Evolutionary conservation across 441 rosid genomes (phyloP).

Genomic region (Adansonia gregorii): DNA sequence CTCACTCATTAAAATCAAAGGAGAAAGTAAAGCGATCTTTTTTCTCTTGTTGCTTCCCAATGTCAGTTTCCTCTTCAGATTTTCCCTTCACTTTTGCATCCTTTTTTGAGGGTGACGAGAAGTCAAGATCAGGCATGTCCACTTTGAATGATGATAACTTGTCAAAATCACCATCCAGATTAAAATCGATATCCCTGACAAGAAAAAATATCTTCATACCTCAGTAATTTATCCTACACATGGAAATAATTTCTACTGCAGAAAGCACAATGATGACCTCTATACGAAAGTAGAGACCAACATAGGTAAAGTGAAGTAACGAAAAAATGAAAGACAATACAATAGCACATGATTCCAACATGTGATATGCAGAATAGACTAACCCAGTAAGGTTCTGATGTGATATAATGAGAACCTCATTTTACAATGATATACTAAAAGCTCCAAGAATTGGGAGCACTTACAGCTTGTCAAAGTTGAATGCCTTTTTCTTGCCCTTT

Average conservation of each 20-base stretch:
- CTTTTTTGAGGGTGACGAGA: conserved; percentile 60
- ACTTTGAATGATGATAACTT: conserved; percentile 77
- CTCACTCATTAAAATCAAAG: conserved; percentile 78
- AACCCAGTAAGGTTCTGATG: not conserved
- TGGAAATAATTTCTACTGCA: conserved; percentile 23
- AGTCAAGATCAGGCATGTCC: conserved; percentile 87
- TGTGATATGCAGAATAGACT: conserved; percentile 1
- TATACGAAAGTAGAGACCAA: not conserved
- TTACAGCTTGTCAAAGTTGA: conserved; percentile 72
- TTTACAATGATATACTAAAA: conserved; percentile 8
- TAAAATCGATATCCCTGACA: conserved; percentile 85
- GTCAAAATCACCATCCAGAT: conserved; percentile 72
- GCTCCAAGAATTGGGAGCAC: conserved; percentile 34
- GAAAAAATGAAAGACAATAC: not conserved
- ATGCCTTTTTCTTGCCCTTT: conserved; percentile 58
- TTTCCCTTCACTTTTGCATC: conserved; percentile 55
- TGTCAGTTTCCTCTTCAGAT: conserved; percentile 52
- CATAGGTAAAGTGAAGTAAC: conserved; percentile 10
- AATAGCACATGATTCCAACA: not conserved
- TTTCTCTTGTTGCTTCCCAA: conserved; percentile 46
- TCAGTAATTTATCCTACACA: conserved; percentile 17
- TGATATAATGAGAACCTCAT: conserved; percentile 1
- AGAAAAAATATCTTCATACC: conserved; percentile 20
- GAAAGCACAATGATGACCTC: conserved; percentile 1
- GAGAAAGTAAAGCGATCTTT: conserved; percentile 60